These are phyloP conservation scores for Exophiala xenobiotica DNA, from an alignment of 2,329 filamentous ascomycete genomes.

Conservation along the genomic window DNA sequence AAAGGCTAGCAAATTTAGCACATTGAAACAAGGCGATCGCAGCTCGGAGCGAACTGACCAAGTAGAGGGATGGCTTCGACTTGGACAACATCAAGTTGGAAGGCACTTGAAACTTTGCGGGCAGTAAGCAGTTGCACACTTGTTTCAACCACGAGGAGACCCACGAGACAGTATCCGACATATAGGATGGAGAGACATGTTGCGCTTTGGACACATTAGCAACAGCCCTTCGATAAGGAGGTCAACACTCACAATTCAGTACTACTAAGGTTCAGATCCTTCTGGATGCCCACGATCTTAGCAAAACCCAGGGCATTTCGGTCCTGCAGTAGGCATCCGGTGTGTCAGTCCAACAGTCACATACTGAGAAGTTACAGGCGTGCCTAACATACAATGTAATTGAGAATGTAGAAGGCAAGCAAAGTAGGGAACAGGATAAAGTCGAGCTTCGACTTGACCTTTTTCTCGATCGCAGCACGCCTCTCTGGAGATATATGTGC, in stretches of 20 bases:
- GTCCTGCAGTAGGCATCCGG: neutral
- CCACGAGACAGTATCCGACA: neutral
- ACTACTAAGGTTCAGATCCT: neutral
- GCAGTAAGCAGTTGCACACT: neutral
- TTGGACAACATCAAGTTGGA: neutral
- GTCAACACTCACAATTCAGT: neutral
- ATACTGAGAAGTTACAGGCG: neutral
- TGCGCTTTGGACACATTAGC: neutral
- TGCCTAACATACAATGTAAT: neutral
- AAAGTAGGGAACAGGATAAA: neutral
- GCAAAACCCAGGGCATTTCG: neutral
- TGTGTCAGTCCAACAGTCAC: neutral
- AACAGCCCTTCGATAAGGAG: neutral
- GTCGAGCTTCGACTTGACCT: neutral
- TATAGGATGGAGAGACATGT: constrained; percentile 1
- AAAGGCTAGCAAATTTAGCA: neutral
- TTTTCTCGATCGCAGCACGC: neutral
- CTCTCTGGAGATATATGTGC: neutral
- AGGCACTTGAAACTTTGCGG: neutral
- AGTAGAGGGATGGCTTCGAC: neutral
- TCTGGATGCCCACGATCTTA: neutral
- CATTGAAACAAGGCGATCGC: neutral
- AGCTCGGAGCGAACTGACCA: neutral
- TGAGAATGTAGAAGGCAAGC: constrained; percentile 1
- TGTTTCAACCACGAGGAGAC: neutral